Conservation (phyloP, 139 green algal species). For the Closterium sp. region DNA sequence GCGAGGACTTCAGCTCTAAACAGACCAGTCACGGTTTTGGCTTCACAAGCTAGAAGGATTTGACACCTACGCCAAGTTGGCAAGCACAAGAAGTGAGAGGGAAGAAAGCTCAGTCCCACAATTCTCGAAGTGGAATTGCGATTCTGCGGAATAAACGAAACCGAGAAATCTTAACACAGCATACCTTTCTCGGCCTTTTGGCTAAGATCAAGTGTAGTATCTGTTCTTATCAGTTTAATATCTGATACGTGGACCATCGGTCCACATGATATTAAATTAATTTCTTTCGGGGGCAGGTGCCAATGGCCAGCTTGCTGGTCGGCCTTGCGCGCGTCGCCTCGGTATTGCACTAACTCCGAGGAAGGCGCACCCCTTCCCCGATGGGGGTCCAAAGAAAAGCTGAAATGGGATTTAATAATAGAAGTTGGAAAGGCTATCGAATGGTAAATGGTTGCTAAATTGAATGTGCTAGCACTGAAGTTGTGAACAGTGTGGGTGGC, state of each 20-base stretch:
- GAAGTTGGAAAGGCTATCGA: too few relatives aligned
- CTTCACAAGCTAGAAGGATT: too few relatives aligned
- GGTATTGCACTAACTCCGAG: slow-evolving; percentile 49
- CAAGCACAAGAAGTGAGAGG: too few relatives aligned
- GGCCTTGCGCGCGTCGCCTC: slow-evolving; percentile 15
- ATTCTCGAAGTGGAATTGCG: background rate
- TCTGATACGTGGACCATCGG: slow-evolving; percentile 61
- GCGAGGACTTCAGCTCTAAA: background rate
- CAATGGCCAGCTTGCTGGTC: slow-evolving; percentile 46
- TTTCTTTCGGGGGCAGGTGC: slow-evolving; percentile 56
- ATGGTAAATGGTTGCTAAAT: background rate
- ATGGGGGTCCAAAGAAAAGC: background rate
- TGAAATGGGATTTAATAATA: background rate
- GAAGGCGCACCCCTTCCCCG: slow-evolving; percentile 6
- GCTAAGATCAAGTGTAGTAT: slow-evolving; percentile 84
- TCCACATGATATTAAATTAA: slow-evolving; percentile 59
- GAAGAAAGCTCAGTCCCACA: too few relatives aligned
- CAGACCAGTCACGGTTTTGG: background rate
- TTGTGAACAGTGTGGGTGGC: too few relatives aligned
- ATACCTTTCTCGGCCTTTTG: slow-evolving; percentile 82
- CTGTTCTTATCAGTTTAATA: slow-evolving; percentile 78
- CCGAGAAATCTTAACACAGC: too few relatives aligned
- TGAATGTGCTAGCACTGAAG: background rate
- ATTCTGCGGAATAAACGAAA: slow-evolving; percentile 70
- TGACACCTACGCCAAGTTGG: too few relatives aligned